Evolutionary conservation across 768 basidiomycete species (phyloP).

Genomic region (Lactifluus hygrophoroides): DNA sequence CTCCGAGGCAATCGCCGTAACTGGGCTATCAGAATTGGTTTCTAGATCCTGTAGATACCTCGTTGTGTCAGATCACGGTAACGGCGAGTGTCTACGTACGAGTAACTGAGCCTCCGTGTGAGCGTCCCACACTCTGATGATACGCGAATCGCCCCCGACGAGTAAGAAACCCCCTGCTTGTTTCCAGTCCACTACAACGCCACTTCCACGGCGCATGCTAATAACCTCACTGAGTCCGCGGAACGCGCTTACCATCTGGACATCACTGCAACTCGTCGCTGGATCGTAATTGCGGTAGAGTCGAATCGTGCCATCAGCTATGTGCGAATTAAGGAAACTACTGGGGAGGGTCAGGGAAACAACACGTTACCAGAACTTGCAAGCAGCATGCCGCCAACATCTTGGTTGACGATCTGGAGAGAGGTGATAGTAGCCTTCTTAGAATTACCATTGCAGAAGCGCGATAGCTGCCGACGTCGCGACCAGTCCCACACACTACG

Average conservation of each 20-base stretch:
- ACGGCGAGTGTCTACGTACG: conserved; percentile 35
- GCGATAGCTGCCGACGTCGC: conserved; percentile 61
- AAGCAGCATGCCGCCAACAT: conserved; percentile 83
- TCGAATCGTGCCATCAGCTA: conserved; percentile 89
- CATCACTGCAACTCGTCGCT: conserved; percentile 52
- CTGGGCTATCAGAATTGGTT: conserved; percentile 83
- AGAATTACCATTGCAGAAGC: conserved; percentile 86
- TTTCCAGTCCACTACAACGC: conserved; percentile 89
- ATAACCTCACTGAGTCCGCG: conserved; percentile 75
- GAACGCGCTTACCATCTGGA: conserved; percentile 93
- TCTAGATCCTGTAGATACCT: conserved; percentile 59
- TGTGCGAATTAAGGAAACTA: neutral
- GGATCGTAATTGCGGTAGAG: conserved; percentile 90
- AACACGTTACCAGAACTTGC: conserved; percentile 62
- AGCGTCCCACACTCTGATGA: conserved; percentile 92
- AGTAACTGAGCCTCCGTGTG: conserved; percentile 72
- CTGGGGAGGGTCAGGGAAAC: neutral
- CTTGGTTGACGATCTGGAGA: conserved; percentile 90
- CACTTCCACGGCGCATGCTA: conserved; percentile 66
- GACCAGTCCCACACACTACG: conserved; percentile 93
- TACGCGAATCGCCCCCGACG: conserved; percentile 85
- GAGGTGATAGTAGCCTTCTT: conserved; percentile 78
- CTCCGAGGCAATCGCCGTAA: conserved; percentile 80
- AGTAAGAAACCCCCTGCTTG: conserved; percentile 78
- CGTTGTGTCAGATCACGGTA: neutral